A percentile compares a stretch with the other conserved stretches of the same genome.
Evolutionary conservation across 495 filamentous ascomycete species (phyloP).

Genomic region (Neurospora cerealis): DNA sequence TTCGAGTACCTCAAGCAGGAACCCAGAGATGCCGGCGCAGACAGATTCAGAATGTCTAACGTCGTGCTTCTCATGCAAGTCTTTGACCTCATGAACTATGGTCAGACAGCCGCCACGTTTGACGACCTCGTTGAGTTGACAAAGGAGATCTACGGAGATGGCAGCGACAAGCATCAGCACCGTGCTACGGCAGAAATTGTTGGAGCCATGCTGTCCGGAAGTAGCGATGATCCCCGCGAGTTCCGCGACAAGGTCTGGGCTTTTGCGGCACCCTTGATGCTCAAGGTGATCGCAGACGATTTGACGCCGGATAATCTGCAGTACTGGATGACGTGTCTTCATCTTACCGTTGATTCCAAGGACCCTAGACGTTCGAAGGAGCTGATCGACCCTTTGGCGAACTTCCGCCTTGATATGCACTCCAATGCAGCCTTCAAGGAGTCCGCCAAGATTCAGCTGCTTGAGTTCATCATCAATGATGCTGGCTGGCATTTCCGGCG

Average conservation of each 20-base stretch:
- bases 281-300: slow-evolving; percentile 76
- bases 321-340: slow-evolving; percentile 92
- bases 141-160: slow-evolving; percentile 70
- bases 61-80: slow-evolving; percentile 76
- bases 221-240: slow-evolving; percentile 57
- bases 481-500: slow-evolving; percentile 93
- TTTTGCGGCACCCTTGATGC: slow-evolving; percentile 81
- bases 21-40: slow-evolving; percentile 69
- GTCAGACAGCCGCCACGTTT: slow-evolving; percentile 63
- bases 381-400: slow-evolving; percentile 70
- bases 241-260: slow-evolving; percentile 70
- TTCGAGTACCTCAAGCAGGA: slow-evolving; percentile 96
- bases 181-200: slow-evolving; percentile 93
- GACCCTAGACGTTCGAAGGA: slow-evolving; percentile 84
- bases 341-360: slow-evolving; percentile 65
- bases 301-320: slow-evolving; percentile 86
- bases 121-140: slow-evolving; percentile 80
- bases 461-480: slow-evolving; percentile 81
- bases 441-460: slow-evolving; percentile 85
- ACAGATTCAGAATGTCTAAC: slow-evolving; percentile 82
- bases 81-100: slow-evolving; percentile 77
- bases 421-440: slow-evolving; percentile 99
- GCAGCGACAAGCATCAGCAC: slow-evolving; percentile 95
- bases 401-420: slow-evolving; percentile 83
- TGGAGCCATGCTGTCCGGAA: slow-evolving; percentile 67